These are phyloP conservation scores for Jatropha podagrica DNA, from an alignment of 441 rosid species.

Conservation along the genomic window DNA sequence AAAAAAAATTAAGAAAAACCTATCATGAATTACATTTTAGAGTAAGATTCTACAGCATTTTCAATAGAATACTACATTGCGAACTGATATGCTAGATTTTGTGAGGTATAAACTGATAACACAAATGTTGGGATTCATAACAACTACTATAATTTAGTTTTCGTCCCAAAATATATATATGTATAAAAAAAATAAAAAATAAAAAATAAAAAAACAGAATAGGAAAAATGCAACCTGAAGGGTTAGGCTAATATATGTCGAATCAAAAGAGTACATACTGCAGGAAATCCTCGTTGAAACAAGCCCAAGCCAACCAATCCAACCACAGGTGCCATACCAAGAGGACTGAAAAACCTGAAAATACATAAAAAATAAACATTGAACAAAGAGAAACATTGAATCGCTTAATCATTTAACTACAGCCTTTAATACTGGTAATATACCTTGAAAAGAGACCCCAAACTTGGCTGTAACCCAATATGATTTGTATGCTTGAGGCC, in stretches of 20 bases:
- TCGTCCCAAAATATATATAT: neutral
- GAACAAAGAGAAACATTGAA: neutral
- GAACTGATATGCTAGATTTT: neutral
- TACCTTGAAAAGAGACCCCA: constrained; percentile 98
- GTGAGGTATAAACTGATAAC: neutral
- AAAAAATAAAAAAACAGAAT: constrained; percentile 11
- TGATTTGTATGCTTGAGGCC: constrained; percentile 94
- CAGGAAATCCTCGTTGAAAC: constrained; percentile 92
- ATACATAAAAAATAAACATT: neutral
- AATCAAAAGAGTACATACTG: constrained; percentile 41
- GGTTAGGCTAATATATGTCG: constrained; percentile 2
- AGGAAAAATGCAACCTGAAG: constrained; percentile 32
- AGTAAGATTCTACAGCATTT: neutral
- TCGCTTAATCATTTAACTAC: constrained; percentile 6
- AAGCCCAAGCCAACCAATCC: constrained; percentile 90
- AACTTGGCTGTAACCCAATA: constrained; percentile 92
- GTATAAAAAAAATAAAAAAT: too few relatives aligned
- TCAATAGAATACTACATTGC: too few relatives aligned
- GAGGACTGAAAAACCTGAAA: constrained; percentile 96
- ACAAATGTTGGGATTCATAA: neutral
- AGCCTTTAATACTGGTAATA: constrained; percentile 2
- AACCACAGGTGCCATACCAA: constrained; percentile 98
- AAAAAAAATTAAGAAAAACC: neutral
- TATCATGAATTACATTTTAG: neutral
- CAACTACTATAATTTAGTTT: neutral